Base-by-base conservation (phyloP, 129 eudicot species). In the Arctium minus region DNA sequence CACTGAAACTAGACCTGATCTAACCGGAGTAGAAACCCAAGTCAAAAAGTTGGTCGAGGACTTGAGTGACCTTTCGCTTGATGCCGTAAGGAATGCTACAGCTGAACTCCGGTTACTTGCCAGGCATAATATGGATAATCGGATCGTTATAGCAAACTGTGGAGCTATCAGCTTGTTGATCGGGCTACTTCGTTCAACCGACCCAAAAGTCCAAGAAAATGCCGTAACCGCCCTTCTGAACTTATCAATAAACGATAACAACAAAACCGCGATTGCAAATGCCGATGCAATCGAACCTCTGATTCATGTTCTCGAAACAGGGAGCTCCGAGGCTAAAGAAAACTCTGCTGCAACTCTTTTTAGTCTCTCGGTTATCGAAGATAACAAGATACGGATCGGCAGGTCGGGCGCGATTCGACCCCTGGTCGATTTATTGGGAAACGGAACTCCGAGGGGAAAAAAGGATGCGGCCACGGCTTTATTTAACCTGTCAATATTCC, bases 331-430 rank as follows among this genome's bases (percentile, higher is more conserved):
- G 70, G 99, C 99, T 17, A 91, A 86, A 89, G 97, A 91, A 78
- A 95, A 95, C 82, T 85, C 97, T 4, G 99, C 99, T 32, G 99
- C 99, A 33, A 92, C 99, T 17, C 97, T 95, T 68, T 95, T 91
- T 74, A 92, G 97, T 83, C 93, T 95, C 69, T 92, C 99, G 1
- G 91, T 86, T 50, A 88, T 90, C 1, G 94, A 91, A 82, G 99
- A 93, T n/a, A 92, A 91, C 90, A 95, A 90, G 76, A 70, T 88
- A 8, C 86, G 81, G 87, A 92, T 95, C 30, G 97, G 99, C 31
- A 79, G 90, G 72, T 91, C 97, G 0, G 97, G 97, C 30, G 99
- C 97, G 10, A 95, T 95, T 33, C 74, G 88, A 78, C 97, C 99
- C n/a, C 70, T 95, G 78, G 99, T 95, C 4, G 97, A 95, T 62